Evolutionary conservation across 2,329 filamentous ascomycete genomes (phyloP).

Genomic region (Fusarium piperis): DNA sequence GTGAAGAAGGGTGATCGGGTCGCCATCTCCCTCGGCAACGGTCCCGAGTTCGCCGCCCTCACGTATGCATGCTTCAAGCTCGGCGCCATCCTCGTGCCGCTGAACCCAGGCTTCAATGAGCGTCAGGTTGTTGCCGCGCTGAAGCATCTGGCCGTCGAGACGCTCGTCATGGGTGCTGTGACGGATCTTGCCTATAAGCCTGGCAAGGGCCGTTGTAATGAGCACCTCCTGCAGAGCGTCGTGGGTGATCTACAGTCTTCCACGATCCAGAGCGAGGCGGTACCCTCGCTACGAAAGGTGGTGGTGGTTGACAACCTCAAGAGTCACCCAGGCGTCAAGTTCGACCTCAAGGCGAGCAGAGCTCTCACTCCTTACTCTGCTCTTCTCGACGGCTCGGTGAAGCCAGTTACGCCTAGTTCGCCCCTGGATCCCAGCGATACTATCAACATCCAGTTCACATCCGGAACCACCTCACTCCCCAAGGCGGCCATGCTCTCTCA

Average conservation of each 20-base stretch:
- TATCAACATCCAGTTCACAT: constrained; percentile 97
- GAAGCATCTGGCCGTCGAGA: constrained; percentile 74
- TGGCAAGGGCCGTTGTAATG: constrained; percentile 63
- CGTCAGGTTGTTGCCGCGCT: constrained; percentile 82
- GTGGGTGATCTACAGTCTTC: constrained; percentile 53
- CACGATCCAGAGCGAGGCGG: constrained; percentile 52
- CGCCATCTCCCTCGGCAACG: constrained; percentile 87
- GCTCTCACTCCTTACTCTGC: constrained; percentile 58
- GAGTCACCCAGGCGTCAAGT: constrained; percentile 57
- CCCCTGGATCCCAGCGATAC: constrained; percentile 71
- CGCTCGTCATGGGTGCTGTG: constrained; percentile 87
- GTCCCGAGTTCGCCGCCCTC: constrained; percentile 81
- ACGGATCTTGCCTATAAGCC: constrained; percentile 80
- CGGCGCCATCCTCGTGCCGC: constrained; percentile 90
- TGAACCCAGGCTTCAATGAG: constrained; percentile 90
- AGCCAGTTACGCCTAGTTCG: constrained; percentile 53
- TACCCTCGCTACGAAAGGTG: constrained; percentile 76
- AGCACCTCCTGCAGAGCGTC: constrained; percentile 56
- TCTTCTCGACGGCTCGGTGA: constrained; percentile 50
- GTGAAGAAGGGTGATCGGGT: constrained; percentile 86
- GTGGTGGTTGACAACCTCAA: constrained; percentile 82
- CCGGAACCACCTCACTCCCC: constrained; percentile 88
- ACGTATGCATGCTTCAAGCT: constrained; percentile 94
- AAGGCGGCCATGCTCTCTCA: constrained; percentile 94
- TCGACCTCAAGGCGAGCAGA: constrained; percentile 51